Evolutionary conservation across 257 asterid species (phyloP), one percentile per base, ranked within the genome.

Genomic region (Jacaranda mimosifolia): DNA sequence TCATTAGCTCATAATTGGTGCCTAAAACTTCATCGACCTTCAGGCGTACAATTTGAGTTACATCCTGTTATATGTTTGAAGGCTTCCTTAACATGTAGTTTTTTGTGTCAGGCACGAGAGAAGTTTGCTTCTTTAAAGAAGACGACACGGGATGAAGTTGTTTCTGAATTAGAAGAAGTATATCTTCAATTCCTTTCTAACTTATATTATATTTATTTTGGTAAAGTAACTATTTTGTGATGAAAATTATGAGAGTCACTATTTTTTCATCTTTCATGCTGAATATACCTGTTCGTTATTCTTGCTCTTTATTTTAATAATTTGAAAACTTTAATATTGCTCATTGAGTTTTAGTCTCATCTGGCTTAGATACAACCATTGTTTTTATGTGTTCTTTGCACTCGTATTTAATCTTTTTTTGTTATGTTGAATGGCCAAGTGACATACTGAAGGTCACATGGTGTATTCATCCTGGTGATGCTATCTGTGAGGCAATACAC

Each of bases 111-210:
- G 99, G 96, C 98, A 73, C 91, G 98, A 36, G 99, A 94, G 72
- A 92, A 82, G 82, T 91, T 87, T 82, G 82, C 95, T 77, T 91
- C 97, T 62, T 81, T 94, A 79, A 94, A 92, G 91, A 94, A 91
- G 91, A 92, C 90, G 36, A 73, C 99, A 63, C 85, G 91, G 82
- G 97, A 86, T 79, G 98, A 94, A 76, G 82, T 94, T 87, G 94
- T 94, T 82, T 88, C 91, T 85, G 99, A 87, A 87, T 77, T 89
- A 62, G 99, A 94, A 85, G 99, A 94, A 75, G 99, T 94, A 87
- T 65, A 73, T 48, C 80, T 77, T 74, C 55, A 56, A 59, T 74
- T 78, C 40, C 53, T 52, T 42, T 32, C 52, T 69, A 63, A 14
- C 48, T 65, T 53, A 49, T 46, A 38, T 26, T 36, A 55, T 32